Base-by-base conservation (phyloP, 768 basidiomycete genomes). In the Rhodotorula paludigena region DNA sequence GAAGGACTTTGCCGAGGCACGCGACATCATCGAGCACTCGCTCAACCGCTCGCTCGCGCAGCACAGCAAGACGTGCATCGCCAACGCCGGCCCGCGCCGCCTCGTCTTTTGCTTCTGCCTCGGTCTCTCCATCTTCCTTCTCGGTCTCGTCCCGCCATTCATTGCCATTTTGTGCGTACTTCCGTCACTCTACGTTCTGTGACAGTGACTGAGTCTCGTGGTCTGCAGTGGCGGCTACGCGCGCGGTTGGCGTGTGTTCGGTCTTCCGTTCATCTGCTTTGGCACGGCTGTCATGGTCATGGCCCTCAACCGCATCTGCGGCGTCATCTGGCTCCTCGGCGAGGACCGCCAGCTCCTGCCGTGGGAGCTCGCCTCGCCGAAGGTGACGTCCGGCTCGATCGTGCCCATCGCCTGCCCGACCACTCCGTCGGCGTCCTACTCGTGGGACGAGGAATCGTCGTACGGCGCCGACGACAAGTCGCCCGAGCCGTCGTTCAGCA, bases 21-120 rank as follows among this genome's bases (percentile, higher is more conserved):
- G 65, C 52, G 65, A 66, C 53, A 67, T 71, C 33, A 36, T 71
- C 59, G 70, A 71, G 62, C 65, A 66, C 54, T 71, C 70, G 58
- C 62, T 71, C 47, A 64, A 60, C 62, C 61, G 58, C 18, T 64
- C 62, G 32, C 58, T 71, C 48, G 49, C 62, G 2, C 28, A 35
- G 20, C 70, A 71, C 59, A 23, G 62, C 28, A 60, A 56, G 47
- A 15, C 35, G 23, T 60, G 48, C 18, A 59, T 64, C 54, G 70
- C 70, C 18, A 71, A 71, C 59, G 70, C 70, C 28, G 70, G 70
- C 14, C 65, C 70, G 8, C 53, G 63, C 7, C 57, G 70, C 16
- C 51, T 71, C 35, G 49, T 57, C 12, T 71, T 71, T 59, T 71
- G 70, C 55, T 71, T 66, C 65, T 64, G 48, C 49, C 70, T 71